Conservation (phyloP, 176 grass and related monocot genomes). For the Hsuehochloa calcarea region DNA sequence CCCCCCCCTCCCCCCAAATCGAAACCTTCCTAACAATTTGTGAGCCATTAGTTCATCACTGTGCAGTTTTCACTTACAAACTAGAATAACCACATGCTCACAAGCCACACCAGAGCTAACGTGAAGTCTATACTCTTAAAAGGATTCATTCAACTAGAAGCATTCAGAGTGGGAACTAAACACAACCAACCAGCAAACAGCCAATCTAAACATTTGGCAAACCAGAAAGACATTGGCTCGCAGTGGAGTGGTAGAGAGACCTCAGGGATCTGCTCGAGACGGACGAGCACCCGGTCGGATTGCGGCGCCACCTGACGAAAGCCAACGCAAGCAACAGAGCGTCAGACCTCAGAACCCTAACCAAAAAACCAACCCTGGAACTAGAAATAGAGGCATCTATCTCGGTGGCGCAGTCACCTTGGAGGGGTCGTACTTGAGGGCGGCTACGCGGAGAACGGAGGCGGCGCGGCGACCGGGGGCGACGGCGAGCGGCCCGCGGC, state of each 20-base stretch:
- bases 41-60: neutral
- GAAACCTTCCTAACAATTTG: neutral
- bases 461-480: neutral
- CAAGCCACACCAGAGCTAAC: neutral
- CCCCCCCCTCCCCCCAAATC: neutral
- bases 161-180: neutral
- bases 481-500: slow-evolving; percentile 16
- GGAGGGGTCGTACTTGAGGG: slow-evolving; percentile 73
- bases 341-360: slow-evolving; percentile 14
- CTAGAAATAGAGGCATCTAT: neutral
- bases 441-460: slow-evolving; percentile 42
- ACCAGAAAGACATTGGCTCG: neutral
- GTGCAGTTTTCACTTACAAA: neutral
- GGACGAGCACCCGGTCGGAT: slow-evolving; percentile 78
- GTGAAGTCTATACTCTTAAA: neutral
- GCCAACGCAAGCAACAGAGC: slow-evolving; percentile 6
- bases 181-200: neutral
- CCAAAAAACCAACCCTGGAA: neutral
- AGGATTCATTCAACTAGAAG: neutral
- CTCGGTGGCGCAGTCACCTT: slow-evolving; percentile 36
- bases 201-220: neutral
- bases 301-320: slow-evolving; percentile 68
- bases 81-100: neutral
- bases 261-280: slow-evolving; percentile 84
- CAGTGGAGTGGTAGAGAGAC: slow-evolving; percentile 23